phyloP scores from a whole-genome alignment of 1,139 yeast genomes.

The Pneumocystis canis region DNA sequence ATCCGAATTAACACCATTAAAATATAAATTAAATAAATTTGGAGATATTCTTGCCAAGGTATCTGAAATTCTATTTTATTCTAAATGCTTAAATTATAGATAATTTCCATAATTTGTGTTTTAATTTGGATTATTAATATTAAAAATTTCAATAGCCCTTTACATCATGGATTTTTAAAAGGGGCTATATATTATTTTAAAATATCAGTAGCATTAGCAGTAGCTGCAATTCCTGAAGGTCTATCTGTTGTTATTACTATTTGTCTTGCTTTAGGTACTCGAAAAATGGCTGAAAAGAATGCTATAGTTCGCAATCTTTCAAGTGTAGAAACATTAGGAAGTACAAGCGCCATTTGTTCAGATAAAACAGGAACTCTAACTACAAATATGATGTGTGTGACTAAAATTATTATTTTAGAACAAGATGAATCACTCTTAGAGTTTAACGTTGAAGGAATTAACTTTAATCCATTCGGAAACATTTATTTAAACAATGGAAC shows the following conservation, averaged over 20 bases:
- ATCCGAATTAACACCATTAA: slow-evolving; percentile 23
- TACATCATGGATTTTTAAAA: slow-evolving; percentile 36
- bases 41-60: slow-evolving; percentile 31
- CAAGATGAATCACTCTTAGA: slow-evolving; percentile 12
- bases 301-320: slow-evolving; percentile 81
- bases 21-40: slow-evolving; percentile 28
- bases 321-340: slow-evolving; percentile 97
- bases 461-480: slow-evolving; percentile 30
- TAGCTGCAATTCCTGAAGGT: slow-evolving; percentile 91
- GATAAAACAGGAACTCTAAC: slow-evolving; percentile 97
- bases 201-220: slow-evolving; percentile 67
- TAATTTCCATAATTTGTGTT: slow-evolving; percentile 29
- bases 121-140: slow-evolving; percentile 29
- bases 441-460: slow-evolving; percentile 16
- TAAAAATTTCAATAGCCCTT: slow-evolving; percentile 35
- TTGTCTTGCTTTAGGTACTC: slow-evolving; percentile 84
- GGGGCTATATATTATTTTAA: slow-evolving; percentile 38
- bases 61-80: background rate
- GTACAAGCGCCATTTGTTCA: slow-evolving; percentile 91
- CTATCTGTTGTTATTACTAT: slow-evolving; percentile 42
- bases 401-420: background rate
- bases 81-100: background rate
- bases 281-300: slow-evolving; percentile 94
- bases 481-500: slow-evolving; percentile 26
- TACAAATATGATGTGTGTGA: slow-evolving; percentile 36